These are phyloP conservation scores for Cladosporium sp. DNA, from an alignment of 2,329 filamentous ascomycete species.

Conservation along the genomic window DNA sequence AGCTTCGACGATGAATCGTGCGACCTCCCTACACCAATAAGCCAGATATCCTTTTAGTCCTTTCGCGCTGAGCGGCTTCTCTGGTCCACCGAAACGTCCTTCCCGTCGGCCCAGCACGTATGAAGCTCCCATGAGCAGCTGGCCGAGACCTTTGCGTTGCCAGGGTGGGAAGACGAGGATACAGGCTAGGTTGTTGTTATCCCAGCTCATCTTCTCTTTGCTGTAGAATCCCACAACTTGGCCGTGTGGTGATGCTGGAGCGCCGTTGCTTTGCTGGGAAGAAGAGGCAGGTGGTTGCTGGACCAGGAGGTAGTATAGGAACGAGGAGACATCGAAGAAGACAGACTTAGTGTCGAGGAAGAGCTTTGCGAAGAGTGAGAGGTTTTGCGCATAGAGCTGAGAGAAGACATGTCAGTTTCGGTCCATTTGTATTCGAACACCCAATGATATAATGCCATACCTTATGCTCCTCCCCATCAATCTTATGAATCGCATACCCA, in stretches of 20 bases:
- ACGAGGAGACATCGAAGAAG: constrained; percentile 93
- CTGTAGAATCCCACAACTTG: constrained; percentile 95
- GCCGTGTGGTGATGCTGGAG: constrained; percentile 25
- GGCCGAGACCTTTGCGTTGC: constrained; percentile 85
- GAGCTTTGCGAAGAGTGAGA: constrained; percentile 93
- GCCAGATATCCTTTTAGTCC: constrained; percentile 79
- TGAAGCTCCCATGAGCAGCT: constrained; percentile 86
- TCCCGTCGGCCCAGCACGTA: constrained; percentile 90
- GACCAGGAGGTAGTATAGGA: constrained; percentile 91
- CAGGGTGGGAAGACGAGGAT: constrained; percentile 95
- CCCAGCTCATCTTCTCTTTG: constrained; percentile 98
- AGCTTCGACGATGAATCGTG: constrained; percentile 60
- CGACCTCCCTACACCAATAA: constrained; percentile 85
- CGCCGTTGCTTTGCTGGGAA: constrained; percentile 24
- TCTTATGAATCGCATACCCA: constrained; percentile 85
- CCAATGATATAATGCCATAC: constrained; percentile 38
- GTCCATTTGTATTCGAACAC: constrained; percentile 22
- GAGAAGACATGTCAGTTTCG: constrained; percentile 18
- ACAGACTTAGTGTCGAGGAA: constrained; percentile 98
- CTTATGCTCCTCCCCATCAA: constrained; percentile 82
- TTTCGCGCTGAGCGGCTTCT: constrained; percentile 87
- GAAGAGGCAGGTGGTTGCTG: constrained; percentile 56
- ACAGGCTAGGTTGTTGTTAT: constrained; percentile 95
- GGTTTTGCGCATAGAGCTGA: constrained; percentile 83
- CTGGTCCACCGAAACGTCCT: constrained; percentile 82